A percentile compares a stretch with the other conserved stretches of the same genome.
Conservation (phyloP, 108 stramenopile species). For the Schizochytrium sp. region DNA sequence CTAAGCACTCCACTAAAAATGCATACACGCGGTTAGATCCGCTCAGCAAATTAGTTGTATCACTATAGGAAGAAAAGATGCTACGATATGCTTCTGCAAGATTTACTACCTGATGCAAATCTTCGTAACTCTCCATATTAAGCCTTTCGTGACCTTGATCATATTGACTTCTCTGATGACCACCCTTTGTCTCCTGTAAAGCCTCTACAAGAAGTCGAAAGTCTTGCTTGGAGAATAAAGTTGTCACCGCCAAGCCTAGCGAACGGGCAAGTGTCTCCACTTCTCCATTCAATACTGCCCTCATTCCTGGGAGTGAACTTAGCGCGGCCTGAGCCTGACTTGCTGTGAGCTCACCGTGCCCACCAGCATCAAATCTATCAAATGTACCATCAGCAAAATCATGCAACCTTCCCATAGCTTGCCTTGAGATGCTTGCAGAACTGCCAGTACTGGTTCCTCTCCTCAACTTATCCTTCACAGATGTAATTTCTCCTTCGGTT, state of each 20-base stretch:
- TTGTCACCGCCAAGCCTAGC: background rate
- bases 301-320: background rate
- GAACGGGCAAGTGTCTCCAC: background rate
- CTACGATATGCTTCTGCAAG: no score
- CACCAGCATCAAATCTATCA: background rate
- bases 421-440: background rate
- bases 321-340: slow-evolving; percentile 14
- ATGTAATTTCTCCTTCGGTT: no score
- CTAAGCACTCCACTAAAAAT: background rate
- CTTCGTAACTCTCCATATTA: background rate
- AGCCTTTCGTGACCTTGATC: background rate
- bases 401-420: background rate
- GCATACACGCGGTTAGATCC: background rate
- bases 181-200: background rate
- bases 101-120: background rate
- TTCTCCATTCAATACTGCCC: background rate
- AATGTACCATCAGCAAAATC: background rate
- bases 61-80: background rate
- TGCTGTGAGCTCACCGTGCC: background rate
- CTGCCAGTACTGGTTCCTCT: no score
- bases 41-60: background rate
- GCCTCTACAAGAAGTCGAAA: background rate
- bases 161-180: background rate
- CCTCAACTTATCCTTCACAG: no score
- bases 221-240: background rate